Percentiles rank a stretch among this genome's conserved stretches.
phyloP scores from a whole-genome alignment of 1,284 basidiomycete genomes.

The Acaromyces ingoldii region DNA sequence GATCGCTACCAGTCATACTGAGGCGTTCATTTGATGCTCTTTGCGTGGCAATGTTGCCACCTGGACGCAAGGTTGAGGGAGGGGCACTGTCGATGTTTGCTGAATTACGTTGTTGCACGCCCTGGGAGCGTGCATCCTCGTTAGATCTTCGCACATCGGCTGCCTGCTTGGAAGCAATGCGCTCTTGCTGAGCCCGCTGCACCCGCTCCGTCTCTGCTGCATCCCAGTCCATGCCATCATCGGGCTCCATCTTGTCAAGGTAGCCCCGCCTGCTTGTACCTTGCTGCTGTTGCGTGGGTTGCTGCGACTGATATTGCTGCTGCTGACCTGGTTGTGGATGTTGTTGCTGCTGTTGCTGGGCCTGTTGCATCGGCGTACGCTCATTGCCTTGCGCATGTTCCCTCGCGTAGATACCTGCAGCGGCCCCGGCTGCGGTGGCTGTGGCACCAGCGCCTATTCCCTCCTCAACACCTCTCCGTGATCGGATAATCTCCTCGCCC shows the following conservation, averaged over 20 bases:
- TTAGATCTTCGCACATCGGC: background rate
- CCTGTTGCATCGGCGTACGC: no score
- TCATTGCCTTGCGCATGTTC: no score
- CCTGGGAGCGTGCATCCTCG: background rate
- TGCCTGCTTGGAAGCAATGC: constrained; percentile 10
- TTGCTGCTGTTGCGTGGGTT: background rate
- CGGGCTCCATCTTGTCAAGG: constrained; percentile 53
- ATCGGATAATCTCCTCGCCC: no score
- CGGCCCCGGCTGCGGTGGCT: constrained; percentile 5
- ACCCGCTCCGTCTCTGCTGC: constrained; percentile 52
- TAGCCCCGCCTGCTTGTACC: constrained; percentile 15
- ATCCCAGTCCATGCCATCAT: constrained; percentile 57
- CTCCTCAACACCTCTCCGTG: no score
- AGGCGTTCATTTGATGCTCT: no score
- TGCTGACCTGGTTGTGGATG: background rate
- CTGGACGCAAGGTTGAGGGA: no score
- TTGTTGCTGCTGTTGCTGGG: constrained; percentile 7
- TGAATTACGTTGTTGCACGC: background rate
- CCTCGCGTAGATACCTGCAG: constrained; percentile 15
- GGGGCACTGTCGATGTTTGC: no score
- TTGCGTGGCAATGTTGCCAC: no score
- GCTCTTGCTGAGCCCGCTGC: constrained; percentile 36
- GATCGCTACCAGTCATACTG: no score
- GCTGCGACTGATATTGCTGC: background rate
- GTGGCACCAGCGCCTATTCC: background rate